Percentiles rank a stretch among this genome's conserved stretches.
Conservation (phyloP, 768 basidiomycete species). For the Boletus insuetus region DNA sequence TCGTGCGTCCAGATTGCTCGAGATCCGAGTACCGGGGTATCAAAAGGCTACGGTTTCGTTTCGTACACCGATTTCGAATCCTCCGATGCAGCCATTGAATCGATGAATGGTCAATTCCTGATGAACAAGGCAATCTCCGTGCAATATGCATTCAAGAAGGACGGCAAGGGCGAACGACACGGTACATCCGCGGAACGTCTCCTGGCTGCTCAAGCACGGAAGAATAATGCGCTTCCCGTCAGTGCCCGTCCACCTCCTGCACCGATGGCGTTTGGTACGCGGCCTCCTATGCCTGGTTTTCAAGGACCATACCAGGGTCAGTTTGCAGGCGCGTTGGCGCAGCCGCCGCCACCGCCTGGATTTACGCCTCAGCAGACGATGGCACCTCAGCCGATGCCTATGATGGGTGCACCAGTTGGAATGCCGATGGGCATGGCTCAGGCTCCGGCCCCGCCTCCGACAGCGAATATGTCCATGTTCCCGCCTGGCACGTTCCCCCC, state of each 20-base stretch:
- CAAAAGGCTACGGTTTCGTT: constrained; percentile 97
- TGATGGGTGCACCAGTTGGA: constrained; percentile 34
- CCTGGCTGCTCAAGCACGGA: constrained; percentile 91
- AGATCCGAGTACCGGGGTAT: constrained; percentile 77
- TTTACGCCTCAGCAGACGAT: constrained; percentile 73
- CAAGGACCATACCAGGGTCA: constrained; percentile 87
- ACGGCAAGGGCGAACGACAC: constrained; percentile 96
- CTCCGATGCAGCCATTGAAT: constrained; percentile 92
- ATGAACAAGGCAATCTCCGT: constrained; percentile 98
- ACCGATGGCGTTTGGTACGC: constrained; percentile 67
- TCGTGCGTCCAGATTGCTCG: constrained; percentile 71
- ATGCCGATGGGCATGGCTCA: constrained; percentile 38
- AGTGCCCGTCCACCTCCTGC: constrained; percentile 72
- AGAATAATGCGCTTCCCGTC: constrained; percentile 88
- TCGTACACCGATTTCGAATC: constrained; percentile 98
- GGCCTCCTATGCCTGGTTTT: constrained; percentile 66
- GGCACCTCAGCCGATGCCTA: constrained; percentile 41
- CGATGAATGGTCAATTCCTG: constrained; percentile 96
- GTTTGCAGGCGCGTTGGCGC: constrained; percentile 85
- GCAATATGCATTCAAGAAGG: constrained; percentile 99
- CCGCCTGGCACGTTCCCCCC: constrained; percentile 49
- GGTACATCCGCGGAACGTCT: constrained; percentile 96
- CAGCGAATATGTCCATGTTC: constrained; percentile 44
- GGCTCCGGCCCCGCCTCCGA: constrained; percentile 30
- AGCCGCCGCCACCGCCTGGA: constrained; percentile 77